Conservation (phyloP, 2,329 filamentous ascomycete species). For the Pestalotiopsis sp. region DNA sequence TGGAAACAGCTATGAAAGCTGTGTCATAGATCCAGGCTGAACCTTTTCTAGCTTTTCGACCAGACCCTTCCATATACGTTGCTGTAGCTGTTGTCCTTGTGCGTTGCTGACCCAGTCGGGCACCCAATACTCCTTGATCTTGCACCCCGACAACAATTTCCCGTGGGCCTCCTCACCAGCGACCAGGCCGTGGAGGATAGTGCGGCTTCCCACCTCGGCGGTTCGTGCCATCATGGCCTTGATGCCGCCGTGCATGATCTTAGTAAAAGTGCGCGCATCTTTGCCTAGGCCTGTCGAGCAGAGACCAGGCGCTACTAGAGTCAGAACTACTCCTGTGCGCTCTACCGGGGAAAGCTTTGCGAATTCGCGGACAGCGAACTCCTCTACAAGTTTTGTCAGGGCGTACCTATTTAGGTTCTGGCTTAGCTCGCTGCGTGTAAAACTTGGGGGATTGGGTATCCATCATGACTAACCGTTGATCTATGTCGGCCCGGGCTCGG, state of each 20-base stretch:
- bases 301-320: slow-evolving; percentile 17
- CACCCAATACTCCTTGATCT: slow-evolving; percentile 22
- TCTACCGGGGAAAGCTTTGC: slow-evolving; percentile 13
- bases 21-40: slow-evolving; percentile 14
- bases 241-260: neutral
- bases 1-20: neutral
- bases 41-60: slow-evolving; percentile 11
- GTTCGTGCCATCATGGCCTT: slow-evolving; percentile 10
- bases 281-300: slow-evolving; percentile 15
- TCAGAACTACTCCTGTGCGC: slow-evolving; percentile 16
- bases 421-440: neutral
- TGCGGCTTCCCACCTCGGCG: slow-evolving; percentile 16
- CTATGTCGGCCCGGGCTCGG: slow-evolving; percentile 9
- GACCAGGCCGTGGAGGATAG: slow-evolving; percentile 13
- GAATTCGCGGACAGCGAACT: slow-evolving; percentile 8
- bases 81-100: slow-evolving; percentile 12
- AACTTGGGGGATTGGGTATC: neutral
- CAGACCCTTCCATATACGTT: slow-evolving; percentile 15
- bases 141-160: slow-evolving; percentile 17
- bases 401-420: slow-evolving; percentile 6
- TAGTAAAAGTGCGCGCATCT: neutral
- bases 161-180: slow-evolving; percentile 17
- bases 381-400: slow-evolving; percentile 16
- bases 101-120: slow-evolving; percentile 19
- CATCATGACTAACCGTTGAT: slow-evolving; percentile 1